Conservation (phyloP, 2,329 filamentous ascomycete genomes). For the Colletotrichum abscissum region DNA sequence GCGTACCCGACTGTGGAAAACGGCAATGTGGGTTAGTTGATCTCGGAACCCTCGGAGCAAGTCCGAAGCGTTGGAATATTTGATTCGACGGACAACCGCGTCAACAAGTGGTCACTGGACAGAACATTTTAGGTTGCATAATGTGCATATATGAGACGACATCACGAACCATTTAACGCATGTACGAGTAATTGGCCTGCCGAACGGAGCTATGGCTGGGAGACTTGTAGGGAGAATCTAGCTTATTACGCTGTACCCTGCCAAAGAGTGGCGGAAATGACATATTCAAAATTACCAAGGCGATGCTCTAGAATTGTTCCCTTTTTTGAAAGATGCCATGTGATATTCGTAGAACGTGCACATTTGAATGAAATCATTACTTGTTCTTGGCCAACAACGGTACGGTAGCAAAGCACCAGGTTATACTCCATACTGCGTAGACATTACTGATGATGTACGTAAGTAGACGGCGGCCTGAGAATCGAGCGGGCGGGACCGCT, state of each 20-base stretch:
- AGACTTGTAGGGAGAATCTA: background rate
- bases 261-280: background rate
- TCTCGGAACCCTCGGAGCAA: background rate
- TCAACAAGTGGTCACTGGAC: background rate
- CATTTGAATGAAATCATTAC: background rate
- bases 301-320: background rate
- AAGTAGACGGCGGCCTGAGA: background rate
- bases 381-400: no score
- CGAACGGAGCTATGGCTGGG: slow-evolving; percentile 3
- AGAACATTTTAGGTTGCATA: slow-evolving; percentile 4
- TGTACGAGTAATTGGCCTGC: slow-evolving; percentile 29
- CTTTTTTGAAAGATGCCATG: no score
- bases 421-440: no score
- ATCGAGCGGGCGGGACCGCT: background rate
- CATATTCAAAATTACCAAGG: background rate
- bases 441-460: background rate
- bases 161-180: slow-evolving; percentile 25
- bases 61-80: background rate
- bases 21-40: slow-evolving; percentile 57
- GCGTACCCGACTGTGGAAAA: slow-evolving; percentile 74
- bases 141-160: slow-evolving; percentile 27
- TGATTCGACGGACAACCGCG: background rate
- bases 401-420: background rate
- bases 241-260: background rate
- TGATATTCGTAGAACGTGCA: background rate